Conservation (phyloP, 495 filamentous ascomycete species). For the Hyaloscypha variabilis region DNA sequence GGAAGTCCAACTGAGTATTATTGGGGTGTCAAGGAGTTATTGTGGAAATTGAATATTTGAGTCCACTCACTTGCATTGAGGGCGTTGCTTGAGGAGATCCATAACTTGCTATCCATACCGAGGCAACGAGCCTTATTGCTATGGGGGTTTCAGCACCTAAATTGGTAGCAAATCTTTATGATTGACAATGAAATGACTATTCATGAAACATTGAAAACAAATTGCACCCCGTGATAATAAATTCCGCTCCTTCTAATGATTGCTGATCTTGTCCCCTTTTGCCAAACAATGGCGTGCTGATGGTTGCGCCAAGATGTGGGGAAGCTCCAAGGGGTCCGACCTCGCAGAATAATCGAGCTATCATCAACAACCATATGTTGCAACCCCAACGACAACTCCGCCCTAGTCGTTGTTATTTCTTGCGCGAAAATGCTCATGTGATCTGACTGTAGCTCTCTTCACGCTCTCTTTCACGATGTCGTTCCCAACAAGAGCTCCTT, state of each 20-base stretch:
- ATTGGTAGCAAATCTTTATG: slow-evolving; percentile 1
- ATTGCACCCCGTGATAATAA: no score
- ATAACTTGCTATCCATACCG: background rate
- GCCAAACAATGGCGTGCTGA: no score
- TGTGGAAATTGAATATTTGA: background rate
- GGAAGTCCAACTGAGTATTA: slow-evolving; percentile 22
- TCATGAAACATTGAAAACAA: background rate
- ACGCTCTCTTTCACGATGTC: slow-evolving; percentile 17
- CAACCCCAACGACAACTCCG: background rate
- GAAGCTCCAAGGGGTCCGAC: background rate
- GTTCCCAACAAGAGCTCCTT: slow-evolving; percentile 21
- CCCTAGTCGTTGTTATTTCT: background rate
- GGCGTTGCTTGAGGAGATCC: background rate
- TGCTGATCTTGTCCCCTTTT: no score
- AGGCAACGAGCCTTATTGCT: background rate
- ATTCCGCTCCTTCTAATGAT: no score
- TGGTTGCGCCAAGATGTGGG: background rate
- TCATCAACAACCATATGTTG: background rate
- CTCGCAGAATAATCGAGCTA: slow-evolving; percentile 1
- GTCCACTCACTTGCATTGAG: background rate
- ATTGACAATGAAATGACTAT: background rate
- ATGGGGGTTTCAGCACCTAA: background rate
- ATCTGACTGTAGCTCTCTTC: background rate
- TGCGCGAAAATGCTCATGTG: background rate
- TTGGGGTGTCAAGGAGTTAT: background rate